phyloP scores from a whole-genome alignment of 768 basidiomycete species.

The Mycena amicta region DNA sequence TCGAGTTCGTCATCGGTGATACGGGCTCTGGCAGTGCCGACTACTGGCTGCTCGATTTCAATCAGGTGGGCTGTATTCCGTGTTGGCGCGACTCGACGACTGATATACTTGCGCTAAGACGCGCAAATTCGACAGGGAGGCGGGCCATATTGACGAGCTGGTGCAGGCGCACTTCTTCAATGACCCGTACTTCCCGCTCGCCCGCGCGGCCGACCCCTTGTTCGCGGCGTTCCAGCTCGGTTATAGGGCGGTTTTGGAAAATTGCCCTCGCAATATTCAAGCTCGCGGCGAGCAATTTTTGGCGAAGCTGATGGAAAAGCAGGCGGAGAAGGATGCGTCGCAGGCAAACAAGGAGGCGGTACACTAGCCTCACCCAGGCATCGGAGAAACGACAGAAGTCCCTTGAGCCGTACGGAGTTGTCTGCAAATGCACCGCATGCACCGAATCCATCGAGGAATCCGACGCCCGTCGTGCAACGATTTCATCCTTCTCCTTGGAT shows the following conservation, averaged over 20 bases:
- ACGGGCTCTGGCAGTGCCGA: not conserved
- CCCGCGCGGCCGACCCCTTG: not conserved
- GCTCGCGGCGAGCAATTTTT: not conserved
- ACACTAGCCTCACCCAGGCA: too few species aligned
- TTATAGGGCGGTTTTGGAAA: not conserved
- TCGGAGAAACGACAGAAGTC: too few species aligned
- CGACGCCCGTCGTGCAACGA: not conserved
- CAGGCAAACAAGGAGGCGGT: not conserved
- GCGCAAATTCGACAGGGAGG: not conserved
- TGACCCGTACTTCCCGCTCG: not conserved
- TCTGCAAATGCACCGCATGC: not conserved
- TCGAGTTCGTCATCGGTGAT: not conserved
- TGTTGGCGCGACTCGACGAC: not conserved
- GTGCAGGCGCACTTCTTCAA: not conserved
- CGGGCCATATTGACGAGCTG: not conserved
- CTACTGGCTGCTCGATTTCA: not conserved
- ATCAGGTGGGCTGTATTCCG: not conserved
- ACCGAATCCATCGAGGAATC: not conserved
- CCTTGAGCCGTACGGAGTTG: not conserved
- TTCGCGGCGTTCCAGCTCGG: not conserved
- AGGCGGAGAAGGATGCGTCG: not conserved
- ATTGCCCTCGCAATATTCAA: not conserved
- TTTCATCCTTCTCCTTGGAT: not conserved
- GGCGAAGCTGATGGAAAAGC: not conserved
- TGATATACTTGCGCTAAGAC: not conserved